These are phyloP conservation scores for Phellopilus nigrolimitatus DNA, from an alignment of 1,284 basidiomycete species.

Conservation along the genomic window DNA sequence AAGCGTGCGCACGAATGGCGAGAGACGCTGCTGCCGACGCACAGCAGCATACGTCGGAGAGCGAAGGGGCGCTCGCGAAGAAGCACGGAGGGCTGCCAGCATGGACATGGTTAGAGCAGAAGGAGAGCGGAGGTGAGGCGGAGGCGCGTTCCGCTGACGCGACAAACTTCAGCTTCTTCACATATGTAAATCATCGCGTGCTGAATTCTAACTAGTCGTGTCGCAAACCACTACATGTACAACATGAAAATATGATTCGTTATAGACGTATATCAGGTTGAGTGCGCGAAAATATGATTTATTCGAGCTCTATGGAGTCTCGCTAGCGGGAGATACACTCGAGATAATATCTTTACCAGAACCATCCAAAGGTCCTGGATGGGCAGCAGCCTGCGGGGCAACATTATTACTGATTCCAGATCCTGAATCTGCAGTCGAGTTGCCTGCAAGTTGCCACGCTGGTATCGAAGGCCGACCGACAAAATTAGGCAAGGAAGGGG, in stretches of 20 bases:
- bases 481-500: conserved; percentile 43
- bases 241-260: no score
- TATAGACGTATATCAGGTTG: no score
- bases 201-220: not conserved
- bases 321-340: no score
- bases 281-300: no score
- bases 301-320: no score
- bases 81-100: conserved; percentile 11
- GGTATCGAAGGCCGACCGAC: conserved; percentile 74
- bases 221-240: no score
- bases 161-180: not conserved
- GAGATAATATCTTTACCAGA: no score
- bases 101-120: conserved; percentile 13
- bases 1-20: conserved; percentile 30
- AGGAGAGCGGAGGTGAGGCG: conserved; percentile 1
- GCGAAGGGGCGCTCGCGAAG: conserved; percentile 14
- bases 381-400: not conserved
- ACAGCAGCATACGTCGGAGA: not conserved
- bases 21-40: conserved; percentile 6
- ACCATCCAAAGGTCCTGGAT: not conserved
- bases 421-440: not conserved
- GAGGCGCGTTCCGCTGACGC: conserved; percentile 7
- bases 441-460: conserved; percentile 73
- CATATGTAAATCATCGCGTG: not conserved
- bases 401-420: not conserved